Base-by-base conservation (phyloP, 1,139 yeast species). In the Lodderomyces margitis region DNA sequence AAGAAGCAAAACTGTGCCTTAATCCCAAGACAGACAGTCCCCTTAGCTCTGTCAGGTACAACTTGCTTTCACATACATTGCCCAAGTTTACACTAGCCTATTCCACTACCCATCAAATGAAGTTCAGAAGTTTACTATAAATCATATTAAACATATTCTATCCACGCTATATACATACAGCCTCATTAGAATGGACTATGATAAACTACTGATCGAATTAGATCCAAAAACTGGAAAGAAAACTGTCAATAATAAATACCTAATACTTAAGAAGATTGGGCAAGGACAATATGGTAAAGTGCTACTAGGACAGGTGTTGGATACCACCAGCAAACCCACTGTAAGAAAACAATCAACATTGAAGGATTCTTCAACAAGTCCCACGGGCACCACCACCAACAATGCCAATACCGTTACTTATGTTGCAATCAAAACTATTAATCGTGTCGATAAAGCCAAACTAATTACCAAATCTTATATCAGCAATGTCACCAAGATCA, bases 381-480 rank as follows among this genome's bases (percentile, higher is more conserved):
- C 19, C 11, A 5, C 32, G 19, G n/a, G 15, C 32, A n/a, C 10
- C 32, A 28, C 4, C 19, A 8, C 12, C 38, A 20, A 20, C 34
- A 30, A 36, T 14, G 34, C 39, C 12, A 38, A 23, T 14, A 8
- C 37, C 5, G n/a, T 35, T 5, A 20, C 42, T 10, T 36, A 42
- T 10, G 75, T 70, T 38, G 78, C 78, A 21, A 71, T 73, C 42
- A 73, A 73, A 49, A 71, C 77, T 19, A 71, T 73, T 42, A 67
- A 70, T 44, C 56, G 77, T 17, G 58, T 71, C 5, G 77, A 71
- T 47, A 64, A 61, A 40, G 59, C 70, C 9, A 59, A 64, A 39
- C 59, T 71, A 37, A 66, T 70, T 30, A 70, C 77, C 40, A 69
- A 67, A 45, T 58, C 73, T 1, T 68, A 70, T 46, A 51, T 68